phyloP scores from a whole-genome alignment of 2,329 filamentous ascomycete species.

The Curvularia sp. region DNA sequence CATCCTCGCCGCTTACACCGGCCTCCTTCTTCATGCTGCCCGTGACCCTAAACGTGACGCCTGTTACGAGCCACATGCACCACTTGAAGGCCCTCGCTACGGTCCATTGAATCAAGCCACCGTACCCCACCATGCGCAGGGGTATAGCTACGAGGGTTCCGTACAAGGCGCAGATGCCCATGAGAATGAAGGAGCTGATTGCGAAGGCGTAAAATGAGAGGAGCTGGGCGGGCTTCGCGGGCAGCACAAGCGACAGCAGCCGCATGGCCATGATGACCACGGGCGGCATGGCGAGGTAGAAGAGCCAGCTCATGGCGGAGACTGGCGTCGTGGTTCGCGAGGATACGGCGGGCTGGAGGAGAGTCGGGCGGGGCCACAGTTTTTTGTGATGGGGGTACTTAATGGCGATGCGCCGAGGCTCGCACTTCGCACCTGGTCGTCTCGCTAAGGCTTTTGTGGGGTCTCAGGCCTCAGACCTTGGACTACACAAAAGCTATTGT shows the following conservation, averaged over 20 bases:
- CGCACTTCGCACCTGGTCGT: not conserved
- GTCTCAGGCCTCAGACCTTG: not conserved
- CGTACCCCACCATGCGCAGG: conserved; percentile 74
- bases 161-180: conserved; percentile 64
- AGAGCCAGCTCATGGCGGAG: conserved; percentile 42
- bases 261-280: conserved; percentile 42
- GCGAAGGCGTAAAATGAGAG: conserved; percentile 72
- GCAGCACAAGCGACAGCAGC: conserved; percentile 39
- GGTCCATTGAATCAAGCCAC: conserved; percentile 84
- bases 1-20: conserved; percentile 44
- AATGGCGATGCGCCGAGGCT: conserved; percentile 30
- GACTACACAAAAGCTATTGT: not conserved
- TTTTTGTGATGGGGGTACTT: conserved; percentile 20
- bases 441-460: conserved; percentile 23
- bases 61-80: conserved; percentile 76
- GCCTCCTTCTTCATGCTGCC: conserved; percentile 43
- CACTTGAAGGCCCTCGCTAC: conserved; percentile 80
- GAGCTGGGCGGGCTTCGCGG: conserved; percentile 38
- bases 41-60: conserved; percentile 76
- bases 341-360: not conserved
- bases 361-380: conserved; percentile 21
- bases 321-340: conserved; percentile 8
- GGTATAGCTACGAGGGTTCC: conserved; percentile 77
- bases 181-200: conserved; percentile 52
- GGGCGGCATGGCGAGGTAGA: conserved; percentile 39